A percentile compares a stretch with the other conserved stretches of the same genome.
phyloP scores from a whole-genome alignment of 176 grass and related monocot species.

The Bromus sterilis region DNA sequence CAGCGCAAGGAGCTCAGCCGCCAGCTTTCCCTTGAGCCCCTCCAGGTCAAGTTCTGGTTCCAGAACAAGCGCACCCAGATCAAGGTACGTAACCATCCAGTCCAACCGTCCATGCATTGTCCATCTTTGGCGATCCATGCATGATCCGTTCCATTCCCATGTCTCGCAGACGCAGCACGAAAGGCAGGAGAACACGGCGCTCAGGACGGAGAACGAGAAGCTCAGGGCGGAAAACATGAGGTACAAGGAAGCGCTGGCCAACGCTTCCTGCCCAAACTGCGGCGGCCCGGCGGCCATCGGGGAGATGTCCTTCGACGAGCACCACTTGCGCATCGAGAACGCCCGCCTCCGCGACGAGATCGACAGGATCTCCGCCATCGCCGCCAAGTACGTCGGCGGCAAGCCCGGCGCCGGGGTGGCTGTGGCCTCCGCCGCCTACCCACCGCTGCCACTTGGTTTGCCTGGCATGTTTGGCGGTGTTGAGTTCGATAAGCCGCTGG shows the following conservation, averaged over 20 bases:
- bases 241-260: conserved; percentile 72
- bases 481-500: conserved; percentile 61
- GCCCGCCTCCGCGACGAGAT: conserved; percentile 75
- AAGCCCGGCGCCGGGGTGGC: conserved; percentile 25
- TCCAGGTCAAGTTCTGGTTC: conserved; percentile 98
- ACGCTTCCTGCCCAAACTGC: conserved; percentile 76
- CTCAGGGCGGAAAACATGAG: conserved; percentile 69
- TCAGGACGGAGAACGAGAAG: conserved; percentile 70
- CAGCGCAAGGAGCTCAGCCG: conserved; percentile 86
- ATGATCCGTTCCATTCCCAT: not conserved
- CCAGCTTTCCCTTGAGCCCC: conserved; percentile 70
- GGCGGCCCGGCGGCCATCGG: conserved; percentile 67
- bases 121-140: not conserved
- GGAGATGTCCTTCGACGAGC: conserved; percentile 95
- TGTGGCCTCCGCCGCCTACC: conserved; percentile 12
- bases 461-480: conserved; percentile 38
- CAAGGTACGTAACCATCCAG: conserved; percentile 32
- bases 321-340: conserved; percentile 79
- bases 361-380: conserved; percentile 80
- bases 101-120: not conserved
- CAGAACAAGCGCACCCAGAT: conserved; percentile 99
- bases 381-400: conserved; percentile 67
- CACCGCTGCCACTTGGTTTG: conserved; percentile 4
- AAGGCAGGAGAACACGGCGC: conserved; percentile 64
- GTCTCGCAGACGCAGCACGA: conserved; percentile 68